phyloP scores from a whole-genome alignment of 768 basidiomycete genomes.

The Cubamyces lactineus region DNA sequence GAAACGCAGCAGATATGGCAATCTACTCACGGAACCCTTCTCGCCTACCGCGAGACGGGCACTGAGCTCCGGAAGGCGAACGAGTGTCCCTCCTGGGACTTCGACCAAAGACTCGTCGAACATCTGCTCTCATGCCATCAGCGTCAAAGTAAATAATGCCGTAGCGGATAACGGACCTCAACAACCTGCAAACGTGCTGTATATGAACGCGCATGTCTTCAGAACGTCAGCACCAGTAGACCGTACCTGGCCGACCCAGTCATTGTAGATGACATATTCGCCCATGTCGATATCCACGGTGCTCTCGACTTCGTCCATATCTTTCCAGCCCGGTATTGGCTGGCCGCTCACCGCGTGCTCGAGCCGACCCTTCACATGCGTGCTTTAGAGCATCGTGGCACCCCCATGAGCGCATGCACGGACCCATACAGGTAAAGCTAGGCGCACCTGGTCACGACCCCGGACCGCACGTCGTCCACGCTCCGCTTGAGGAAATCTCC shows the following conservation, averaged over 20 bases:
- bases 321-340: constrained; percentile 64
- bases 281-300: constrained; percentile 69
- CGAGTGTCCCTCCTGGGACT: constrained; percentile 61
- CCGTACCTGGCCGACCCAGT: constrained; percentile 88
- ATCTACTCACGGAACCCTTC: constrained; percentile 61
- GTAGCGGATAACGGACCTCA: constrained; percentile 54
- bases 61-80: constrained; percentile 76
- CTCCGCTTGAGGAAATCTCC: constrained; percentile 85
- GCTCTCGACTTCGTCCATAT: constrained; percentile 57
- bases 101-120: constrained; percentile 84
- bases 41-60: constrained; percentile 78
- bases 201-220: constrained; percentile 10
- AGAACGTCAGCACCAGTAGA: constrained; percentile 15
- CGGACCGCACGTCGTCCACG: constrained; percentile 73
- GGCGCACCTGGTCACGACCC: constrained; percentile 58
- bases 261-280: constrained; percentile 79
- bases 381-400: constrained; percentile 28
- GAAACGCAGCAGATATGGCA: background rate
- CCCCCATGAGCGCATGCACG: background rate
- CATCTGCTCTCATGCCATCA: constrained; percentile 44
- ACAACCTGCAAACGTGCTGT: constrained; percentile 54
- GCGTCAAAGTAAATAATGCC: constrained; percentile 3
- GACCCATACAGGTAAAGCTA: background rate
- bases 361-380: constrained; percentile 65
- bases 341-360: constrained; percentile 74